These are phyloP conservation scores for Teunomyces stri DNA, from an alignment of 805 yeast species.

Conservation along the genomic window DNA sequence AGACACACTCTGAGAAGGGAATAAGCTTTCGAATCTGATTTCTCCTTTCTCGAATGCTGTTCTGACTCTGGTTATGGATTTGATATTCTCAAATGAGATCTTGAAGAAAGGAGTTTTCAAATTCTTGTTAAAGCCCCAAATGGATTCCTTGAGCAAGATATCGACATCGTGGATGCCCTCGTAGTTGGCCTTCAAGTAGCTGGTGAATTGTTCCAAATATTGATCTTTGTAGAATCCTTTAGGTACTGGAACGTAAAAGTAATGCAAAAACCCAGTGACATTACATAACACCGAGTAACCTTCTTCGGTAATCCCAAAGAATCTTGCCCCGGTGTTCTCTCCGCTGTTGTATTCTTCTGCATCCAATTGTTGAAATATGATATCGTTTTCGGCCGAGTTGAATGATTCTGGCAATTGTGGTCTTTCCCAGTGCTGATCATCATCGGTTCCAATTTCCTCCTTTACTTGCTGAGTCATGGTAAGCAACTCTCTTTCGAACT, in stretches of 20 bases:
- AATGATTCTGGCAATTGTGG: constrained; percentile 54
- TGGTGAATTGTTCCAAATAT: constrained; percentile 44
- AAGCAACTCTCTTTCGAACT: constrained; percentile 39
- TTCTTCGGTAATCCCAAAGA: constrained; percentile 87
- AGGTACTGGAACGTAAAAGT: constrained; percentile 91
- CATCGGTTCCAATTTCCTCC: constrained; percentile 25
- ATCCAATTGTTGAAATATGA: constrained; percentile 87
- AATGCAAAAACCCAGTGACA: constrained; percentile 85
- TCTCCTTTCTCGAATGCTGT: constrained; percentile 83
- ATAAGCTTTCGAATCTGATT: constrained; percentile 59
- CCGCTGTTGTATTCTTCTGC: constrained; percentile 77
- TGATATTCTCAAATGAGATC: constrained; percentile 64
- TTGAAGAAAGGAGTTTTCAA: constrained; percentile 76
- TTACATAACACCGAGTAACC: constrained; percentile 91
- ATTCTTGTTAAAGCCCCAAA: constrained; percentile 92
- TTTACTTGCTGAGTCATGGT: constrained; percentile 32
- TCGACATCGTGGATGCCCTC: constrained; percentile 66
- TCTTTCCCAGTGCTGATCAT: constrained; percentile 48
- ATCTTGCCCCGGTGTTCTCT: constrained; percentile 65
- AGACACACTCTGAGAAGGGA: constrained; percentile 62
- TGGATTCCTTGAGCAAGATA: constrained; percentile 70
- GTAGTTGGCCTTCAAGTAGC: constrained; percentile 46
- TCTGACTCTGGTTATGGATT: constrained; percentile 65
- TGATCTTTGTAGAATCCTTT: constrained; percentile 62
- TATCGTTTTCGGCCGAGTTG: constrained; percentile 47